phyloP scores from a whole-genome alignment of 2,329 filamentous ascomycete genomes.

The Cladophialophora bantiana region DNA sequence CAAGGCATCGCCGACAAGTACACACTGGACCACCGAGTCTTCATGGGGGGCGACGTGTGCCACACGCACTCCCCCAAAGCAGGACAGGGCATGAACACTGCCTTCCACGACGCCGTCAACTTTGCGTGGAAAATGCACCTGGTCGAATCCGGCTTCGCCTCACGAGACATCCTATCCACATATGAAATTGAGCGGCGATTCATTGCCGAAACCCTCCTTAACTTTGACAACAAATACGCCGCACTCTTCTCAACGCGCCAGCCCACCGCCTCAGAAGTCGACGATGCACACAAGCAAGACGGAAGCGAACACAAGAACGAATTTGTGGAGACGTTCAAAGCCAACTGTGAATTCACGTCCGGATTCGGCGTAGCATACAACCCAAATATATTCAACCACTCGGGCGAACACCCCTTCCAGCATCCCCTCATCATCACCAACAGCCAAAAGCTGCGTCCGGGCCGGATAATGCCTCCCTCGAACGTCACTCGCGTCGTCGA shows the following conservation, averaged over 20 bases:
- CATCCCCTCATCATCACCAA: conserved; percentile 68
- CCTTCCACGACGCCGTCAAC: conserved; percentile 74
- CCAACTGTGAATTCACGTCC: conserved; percentile 87
- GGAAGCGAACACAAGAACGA: conserved; percentile 67
- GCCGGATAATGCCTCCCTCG: conserved; percentile 76
- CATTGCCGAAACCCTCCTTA: conserved; percentile 81
- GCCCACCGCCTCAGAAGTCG: conserved; percentile 75
- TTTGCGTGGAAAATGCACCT: conserved; percentile 96
- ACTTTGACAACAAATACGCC: conserved; percentile 89
- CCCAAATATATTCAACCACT: conserved; percentile 85
- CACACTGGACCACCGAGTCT: conserved; percentile 69
- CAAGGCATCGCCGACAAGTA: conserved; percentile 71
- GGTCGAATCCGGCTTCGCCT: conserved; percentile 82
- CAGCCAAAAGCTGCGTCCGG: conserved; percentile 71
- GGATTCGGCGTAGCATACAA: conserved; percentile 90
- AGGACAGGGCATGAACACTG: conserved; percentile 69
- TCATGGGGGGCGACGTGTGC: conserved; percentile 71
- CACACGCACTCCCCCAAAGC: conserved; percentile 71
- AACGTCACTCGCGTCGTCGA: conserved; percentile 87
- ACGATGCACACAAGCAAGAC: conserved; percentile 60
- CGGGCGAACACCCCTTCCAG: conserved; percentile 71
- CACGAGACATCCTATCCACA: conserved; percentile 76
- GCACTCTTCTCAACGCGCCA: conserved; percentile 84
- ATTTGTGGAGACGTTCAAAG: conserved; percentile 90
- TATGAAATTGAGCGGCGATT: conserved; percentile 87